Conservation (phyloP, 179 eudicot genomes). For the Vitellaria paradoxa region DNA sequence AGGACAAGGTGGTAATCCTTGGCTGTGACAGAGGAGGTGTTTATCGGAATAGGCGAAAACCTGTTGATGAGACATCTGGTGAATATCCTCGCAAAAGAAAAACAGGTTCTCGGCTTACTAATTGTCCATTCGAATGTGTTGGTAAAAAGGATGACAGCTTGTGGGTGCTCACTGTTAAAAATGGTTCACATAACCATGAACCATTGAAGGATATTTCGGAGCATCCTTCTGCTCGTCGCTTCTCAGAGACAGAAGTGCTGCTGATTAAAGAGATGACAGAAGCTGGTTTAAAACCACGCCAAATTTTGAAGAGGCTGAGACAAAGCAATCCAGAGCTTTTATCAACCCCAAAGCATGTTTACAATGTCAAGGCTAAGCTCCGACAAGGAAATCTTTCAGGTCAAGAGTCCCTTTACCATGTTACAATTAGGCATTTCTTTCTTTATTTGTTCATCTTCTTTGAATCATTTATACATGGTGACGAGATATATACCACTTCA, state of each 20-base stretch:
- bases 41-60: conserved; percentile 48
- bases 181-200: conserved; percentile 71
- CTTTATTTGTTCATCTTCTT: background rate
- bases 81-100: conserved; percentile 48
- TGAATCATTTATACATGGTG: background rate
- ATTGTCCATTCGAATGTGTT: conserved; percentile 67
- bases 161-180: conserved; percentile 58
- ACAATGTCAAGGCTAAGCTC: conserved; percentile 65
- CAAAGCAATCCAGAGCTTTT: conserved; percentile 67
- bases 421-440: background rate
- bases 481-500: background rate
- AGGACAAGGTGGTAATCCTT: conserved; percentile 55
- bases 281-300: conserved; percentile 76
- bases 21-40: conserved; percentile 81
- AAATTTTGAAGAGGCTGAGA: conserved; percentile 58
- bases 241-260: conserved; percentile 58
- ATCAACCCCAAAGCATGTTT: conserved; percentile 69
- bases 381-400: conserved; percentile 65
- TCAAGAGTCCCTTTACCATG: conserved; percentile 9
- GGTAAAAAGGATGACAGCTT: conserved; percentile 58
- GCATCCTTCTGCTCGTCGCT: conserved; percentile 72
- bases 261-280: conserved; percentile 73
- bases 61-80: conserved; percentile 39
- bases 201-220: conserved; percentile 60
- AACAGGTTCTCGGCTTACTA: conserved; percentile 52